These are phyloP conservation scores for Claviceps cyperi DNA, from an alignment of 2,329 filamentous ascomycete species.

Conservation along the genomic window DNA sequence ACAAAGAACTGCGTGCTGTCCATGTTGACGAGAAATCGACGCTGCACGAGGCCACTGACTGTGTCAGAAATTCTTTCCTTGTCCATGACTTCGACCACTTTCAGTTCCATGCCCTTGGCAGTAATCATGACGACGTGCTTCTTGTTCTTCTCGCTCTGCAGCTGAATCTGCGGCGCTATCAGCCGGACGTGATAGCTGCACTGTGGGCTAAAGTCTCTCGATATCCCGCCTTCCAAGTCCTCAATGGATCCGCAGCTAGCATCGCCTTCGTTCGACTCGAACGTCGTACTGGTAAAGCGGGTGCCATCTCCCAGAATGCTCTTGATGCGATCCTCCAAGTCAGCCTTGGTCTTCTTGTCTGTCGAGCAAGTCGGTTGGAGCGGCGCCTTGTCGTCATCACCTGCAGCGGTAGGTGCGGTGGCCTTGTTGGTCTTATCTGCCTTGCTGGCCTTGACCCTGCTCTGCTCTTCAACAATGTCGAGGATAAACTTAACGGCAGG, in stretches of 20 bases:
- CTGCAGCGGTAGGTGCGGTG: constrained; percentile 11
- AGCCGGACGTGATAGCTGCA: constrained; percentile 91
- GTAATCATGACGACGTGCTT: constrained; percentile 95
- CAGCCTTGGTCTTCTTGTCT: constrained; percentile 43
- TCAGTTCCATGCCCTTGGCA: constrained; percentile 94
- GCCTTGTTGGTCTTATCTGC: constrained; percentile 11
- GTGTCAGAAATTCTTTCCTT: constrained; percentile 83
- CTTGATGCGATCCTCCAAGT: constrained; percentile 73
- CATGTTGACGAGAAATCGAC: constrained; percentile 87
- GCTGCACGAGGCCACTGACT: constrained; percentile 88
- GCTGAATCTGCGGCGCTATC: constrained; percentile 92
- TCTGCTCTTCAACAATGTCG: constrained; percentile 91
- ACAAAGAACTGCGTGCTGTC: constrained; percentile 98
- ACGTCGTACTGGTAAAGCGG: constrained; percentile 47
- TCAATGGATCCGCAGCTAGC: constrained; percentile 32
- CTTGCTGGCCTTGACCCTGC: constrained; percentile 44
- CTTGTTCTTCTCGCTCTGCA: constrained; percentile 95
- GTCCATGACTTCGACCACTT: constrained; percentile 96
- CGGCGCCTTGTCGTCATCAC: constrained; percentile 18
- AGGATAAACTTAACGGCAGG: constrained; percentile 95
- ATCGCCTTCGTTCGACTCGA: constrained; percentile 18
- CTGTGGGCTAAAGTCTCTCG: constrained; percentile 75
- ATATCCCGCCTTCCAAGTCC: constrained; percentile 60
- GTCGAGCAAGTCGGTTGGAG: constrained; percentile 24
- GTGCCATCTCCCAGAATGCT: constrained; percentile 74